phyloP scores from a whole-genome alignment of 352 stramenopile species.

The Phytophthora crassamura region DNA sequence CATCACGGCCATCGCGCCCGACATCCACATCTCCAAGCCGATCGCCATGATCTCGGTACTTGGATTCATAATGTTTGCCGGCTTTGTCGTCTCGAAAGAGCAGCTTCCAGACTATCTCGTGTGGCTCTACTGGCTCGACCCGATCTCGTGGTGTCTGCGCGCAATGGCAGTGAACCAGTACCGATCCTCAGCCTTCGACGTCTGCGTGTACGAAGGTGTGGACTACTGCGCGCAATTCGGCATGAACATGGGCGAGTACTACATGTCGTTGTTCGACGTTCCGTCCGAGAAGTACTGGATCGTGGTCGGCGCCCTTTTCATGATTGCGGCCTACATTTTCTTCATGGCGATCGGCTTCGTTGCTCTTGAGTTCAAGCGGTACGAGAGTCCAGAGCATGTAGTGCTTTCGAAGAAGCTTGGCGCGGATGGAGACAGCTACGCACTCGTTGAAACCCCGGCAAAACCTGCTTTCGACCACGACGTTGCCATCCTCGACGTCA shows the following conservation, averaged over 20 bases:
- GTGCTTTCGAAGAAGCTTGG: constrained; percentile 4
- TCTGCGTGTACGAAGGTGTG: constrained; percentile 39
- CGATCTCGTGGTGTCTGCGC: constrained; percentile 48
- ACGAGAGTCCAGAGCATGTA: constrained; percentile 34
- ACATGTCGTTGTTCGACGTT: constrained; percentile 41
- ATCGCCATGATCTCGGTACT: constrained; percentile 47
- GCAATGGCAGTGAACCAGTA: constrained; percentile 40
- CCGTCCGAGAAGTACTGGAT: constrained; percentile 39
- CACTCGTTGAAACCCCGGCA: neutral
- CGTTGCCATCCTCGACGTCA: constrained; percentile 17
- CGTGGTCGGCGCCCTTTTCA: constrained; percentile 35
- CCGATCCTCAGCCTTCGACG: constrained; percentile 19
- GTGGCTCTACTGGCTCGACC: too few relatives aligned
- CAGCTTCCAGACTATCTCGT: constrained; percentile 45
- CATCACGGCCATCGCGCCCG: constrained; percentile 34
- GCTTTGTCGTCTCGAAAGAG: constrained; percentile 54
- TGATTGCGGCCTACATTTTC: constrained; percentile 37
- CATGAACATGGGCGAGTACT: constrained; percentile 49
- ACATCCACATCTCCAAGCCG: constrained; percentile 41
- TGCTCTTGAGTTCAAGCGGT: constrained; percentile 31
- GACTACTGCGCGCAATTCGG: constrained; percentile 40
- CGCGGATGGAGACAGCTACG: constrained; percentile 2
- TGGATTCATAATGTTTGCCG: constrained; percentile 51
- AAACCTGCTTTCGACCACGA: neutral
- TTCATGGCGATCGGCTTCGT: constrained; percentile 50